Conservation (phyloP, 257 asterid genomes). For the Parsonsia alboflavescens region DNA sequence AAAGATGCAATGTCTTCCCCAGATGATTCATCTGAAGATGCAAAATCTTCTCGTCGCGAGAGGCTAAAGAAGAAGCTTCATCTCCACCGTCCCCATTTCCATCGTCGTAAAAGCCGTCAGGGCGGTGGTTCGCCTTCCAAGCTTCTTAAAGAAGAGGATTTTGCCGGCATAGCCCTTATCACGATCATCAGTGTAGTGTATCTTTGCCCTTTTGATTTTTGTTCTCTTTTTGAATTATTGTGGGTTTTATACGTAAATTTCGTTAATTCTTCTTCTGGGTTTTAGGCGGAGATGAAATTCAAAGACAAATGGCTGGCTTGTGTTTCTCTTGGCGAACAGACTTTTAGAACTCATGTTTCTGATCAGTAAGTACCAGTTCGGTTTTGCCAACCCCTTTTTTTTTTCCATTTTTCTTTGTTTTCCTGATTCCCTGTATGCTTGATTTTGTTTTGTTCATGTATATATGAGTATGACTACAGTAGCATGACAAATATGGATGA, state of each 20-base stretch:
- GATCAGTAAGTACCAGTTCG: slow-evolving; percentile 49
- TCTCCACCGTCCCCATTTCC: slow-evolving; percentile 47
- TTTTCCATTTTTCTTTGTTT: not conserved
- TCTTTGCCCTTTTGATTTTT: not conserved
- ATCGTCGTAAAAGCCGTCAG: slow-evolving; percentile 35
- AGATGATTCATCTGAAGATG: slow-evolving; percentile 44
- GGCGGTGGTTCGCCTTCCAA: slow-evolving; percentile 26
- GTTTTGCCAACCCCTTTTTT: not conserved
- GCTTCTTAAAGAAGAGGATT: slow-evolving; percentile 58
- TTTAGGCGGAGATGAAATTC: slow-evolving; percentile 90
- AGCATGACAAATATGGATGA: not conserved
- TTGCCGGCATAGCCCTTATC: slow-evolving; percentile 86
- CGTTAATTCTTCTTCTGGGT: slow-evolving; percentile 15
- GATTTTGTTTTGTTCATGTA: not conserved
- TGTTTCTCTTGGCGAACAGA: slow-evolving; percentile 90
- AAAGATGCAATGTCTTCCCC: slow-evolving; percentile 28
- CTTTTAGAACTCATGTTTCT: slow-evolving; percentile 69
- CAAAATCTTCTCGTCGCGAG: slow-evolving; percentile 40
- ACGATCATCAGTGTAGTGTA: slow-evolving; percentile 51
- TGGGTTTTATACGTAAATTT: not conserved
- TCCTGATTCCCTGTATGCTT: not conserved
- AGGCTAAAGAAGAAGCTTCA: slow-evolving; percentile 56
- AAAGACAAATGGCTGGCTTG: slow-evolving; percentile 96
- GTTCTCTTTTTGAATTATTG: not conserved
- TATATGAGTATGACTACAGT: not conserved